Evolutionary conservation across 352 stramenopile species (phyloP), one percentile per base, ranked within the genome.

Genomic region (Pythium dissotocum): DNA sequence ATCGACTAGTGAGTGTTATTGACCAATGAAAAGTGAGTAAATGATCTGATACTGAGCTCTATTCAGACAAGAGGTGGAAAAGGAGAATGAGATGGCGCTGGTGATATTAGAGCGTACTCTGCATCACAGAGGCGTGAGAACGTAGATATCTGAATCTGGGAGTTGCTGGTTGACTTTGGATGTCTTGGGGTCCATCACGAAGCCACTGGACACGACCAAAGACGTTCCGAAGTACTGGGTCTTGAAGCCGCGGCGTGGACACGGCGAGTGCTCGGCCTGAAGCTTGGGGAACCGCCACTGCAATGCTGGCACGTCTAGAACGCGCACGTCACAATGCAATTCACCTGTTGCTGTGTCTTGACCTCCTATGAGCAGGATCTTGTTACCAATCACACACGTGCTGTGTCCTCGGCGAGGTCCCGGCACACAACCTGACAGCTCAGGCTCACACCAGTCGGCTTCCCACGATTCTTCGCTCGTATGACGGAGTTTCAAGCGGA

Each of bases 181-280:
- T n/a, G 66, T 77, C 56, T 61, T 46, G 0, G 48, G 54, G 21
- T 78, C 77, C 21, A 67, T 74, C 16, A 91, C 77, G 44, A 93
- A 93, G 48, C 85, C 85, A 42, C 83, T 90, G n/a, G 82, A 90
- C 55, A 93, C 72, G 24, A 91, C 76, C 40, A 91, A 65, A 14
- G 83, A 85, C 6, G 82, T 91, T 72, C 85, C 82, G 68, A 93
- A 90, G 67, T 77, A 93, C 64, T 90, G 85, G 48, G 74, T 88
- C 73, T 91, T 93, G 75, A 91, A 91, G n/a, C 85, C 85, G 51
- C 83, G 73, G 1, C 83, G 83, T 52, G 85, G 73, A 57, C 85
- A 86, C 24, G 85, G 83, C 0, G 70, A 54, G 16, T 28, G 13
- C 6, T 86, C 55, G 3, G 79, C 75, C 2, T 58, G 59, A 3